A percentile compares a stretch with the other conserved stretches of the same genome.
phyloP scores from a whole-genome alignment of 1,284 basidiomycete genomes.

The Cryptococcus sp. region DNA sequence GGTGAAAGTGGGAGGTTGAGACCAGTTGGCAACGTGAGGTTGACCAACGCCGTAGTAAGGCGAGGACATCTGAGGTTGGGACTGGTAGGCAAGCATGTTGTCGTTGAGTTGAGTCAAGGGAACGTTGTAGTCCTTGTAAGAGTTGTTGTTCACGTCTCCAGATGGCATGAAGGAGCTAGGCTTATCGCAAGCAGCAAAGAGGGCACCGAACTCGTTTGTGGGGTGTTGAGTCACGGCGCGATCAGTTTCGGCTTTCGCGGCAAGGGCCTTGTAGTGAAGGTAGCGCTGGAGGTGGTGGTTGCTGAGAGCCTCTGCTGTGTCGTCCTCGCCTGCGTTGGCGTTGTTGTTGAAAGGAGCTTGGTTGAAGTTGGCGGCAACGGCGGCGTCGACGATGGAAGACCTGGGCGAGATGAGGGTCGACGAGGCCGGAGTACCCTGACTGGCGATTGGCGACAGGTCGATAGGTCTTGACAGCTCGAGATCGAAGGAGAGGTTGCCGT shows the following conservation, averaged over 20 bases:
- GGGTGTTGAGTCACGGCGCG: conserved; percentile 20
- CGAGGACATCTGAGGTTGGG: conserved; percentile 13
- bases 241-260: conserved; percentile 42
- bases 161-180: conserved; percentile 20
- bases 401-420: conserved; percentile 39
- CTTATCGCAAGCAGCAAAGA: conserved; percentile 26
- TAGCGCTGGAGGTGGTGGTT: conserved; percentile 48
- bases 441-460: conserved; percentile 21
- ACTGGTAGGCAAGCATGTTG: conserved; percentile 38
- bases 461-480: conserved; percentile 9
- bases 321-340: conserved; percentile 17
- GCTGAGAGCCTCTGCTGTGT: conserved; percentile 41
- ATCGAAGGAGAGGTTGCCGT: conserved; percentile 4
- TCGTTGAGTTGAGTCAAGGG: conserved; percentile 9
- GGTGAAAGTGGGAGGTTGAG: conserved; percentile 22
- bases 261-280: conserved; percentile 48
- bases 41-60: conserved; percentile 11
- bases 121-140: conserved; percentile 4
- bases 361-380: not conserved
- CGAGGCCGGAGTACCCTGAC: conserved; percentile 25
- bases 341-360: conserved; percentile 7
- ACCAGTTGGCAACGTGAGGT: conserved; percentile 4
- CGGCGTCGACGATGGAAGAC: conserved; percentile 22
- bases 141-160: conserved; percentile 9
- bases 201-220: conserved; percentile 22